Conservation (phyloP, 1,284 basidiomycete species). For the Pseudozyma pruni region DNA sequence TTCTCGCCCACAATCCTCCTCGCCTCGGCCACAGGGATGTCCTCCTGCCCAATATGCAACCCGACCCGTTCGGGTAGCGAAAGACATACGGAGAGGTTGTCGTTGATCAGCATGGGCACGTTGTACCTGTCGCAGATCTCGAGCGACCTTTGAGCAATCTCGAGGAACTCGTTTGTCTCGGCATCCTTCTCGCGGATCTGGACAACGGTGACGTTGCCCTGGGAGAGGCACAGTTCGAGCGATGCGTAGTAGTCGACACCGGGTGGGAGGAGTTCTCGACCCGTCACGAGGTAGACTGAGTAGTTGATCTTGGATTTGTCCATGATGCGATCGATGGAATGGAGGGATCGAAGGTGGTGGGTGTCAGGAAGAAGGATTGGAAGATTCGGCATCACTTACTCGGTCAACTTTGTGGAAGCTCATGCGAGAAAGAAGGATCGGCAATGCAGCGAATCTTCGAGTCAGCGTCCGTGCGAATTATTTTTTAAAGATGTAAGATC, state of each 20-base stretch:
- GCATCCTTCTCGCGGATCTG: conserved; percentile 71
- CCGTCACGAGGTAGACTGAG: conserved; percentile 77
- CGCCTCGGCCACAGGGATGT: conserved; percentile 81
- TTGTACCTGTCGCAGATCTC: conserved; percentile 81
- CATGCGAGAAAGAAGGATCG: background rate
- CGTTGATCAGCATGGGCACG: conserved; percentile 87
- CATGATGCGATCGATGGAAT: background rate
- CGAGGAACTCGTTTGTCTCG: conserved; percentile 74
- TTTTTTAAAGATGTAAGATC: background rate
- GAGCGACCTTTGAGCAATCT: conserved; percentile 79
- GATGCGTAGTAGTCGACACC: conserved; percentile 77
- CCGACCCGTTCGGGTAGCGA: conserved; percentile 74
- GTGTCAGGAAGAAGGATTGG: conserved; percentile 1
- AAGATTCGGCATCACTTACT: too few relatives aligned
- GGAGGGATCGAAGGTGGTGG: background rate
- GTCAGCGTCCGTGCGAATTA: conserved; percentile 2
- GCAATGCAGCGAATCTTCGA: background rate
- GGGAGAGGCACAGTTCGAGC: conserved; percentile 82
- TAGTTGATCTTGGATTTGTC: conserved; percentile 47
- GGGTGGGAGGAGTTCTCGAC: conserved; percentile 80
- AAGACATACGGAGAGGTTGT: conserved; percentile 59
- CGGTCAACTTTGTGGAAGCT: too few relatives aligned
- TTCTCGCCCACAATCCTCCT: conserved; percentile 74
- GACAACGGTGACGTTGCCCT: conserved; percentile 87
- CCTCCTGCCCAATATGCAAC: conserved; percentile 90